These are phyloP conservation scores for Furcasterigmium sp. DNA, from an alignment of 2,329 filamentous ascomycete species.

Conservation along the genomic window DNA sequence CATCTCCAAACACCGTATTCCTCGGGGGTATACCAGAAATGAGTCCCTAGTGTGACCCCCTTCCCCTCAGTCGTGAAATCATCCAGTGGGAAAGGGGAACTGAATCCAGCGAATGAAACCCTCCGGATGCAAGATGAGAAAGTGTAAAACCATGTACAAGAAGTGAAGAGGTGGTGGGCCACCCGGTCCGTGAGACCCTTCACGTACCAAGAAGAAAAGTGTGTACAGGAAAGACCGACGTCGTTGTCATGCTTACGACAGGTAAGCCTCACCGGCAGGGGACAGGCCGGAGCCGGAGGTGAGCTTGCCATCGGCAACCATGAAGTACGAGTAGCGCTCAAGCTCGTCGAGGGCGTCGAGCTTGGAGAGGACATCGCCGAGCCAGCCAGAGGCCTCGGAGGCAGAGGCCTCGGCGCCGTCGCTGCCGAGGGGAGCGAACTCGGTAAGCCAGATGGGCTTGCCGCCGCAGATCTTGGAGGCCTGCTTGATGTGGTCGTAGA, in stretches of 20 bases:
- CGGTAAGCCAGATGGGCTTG: conserved; percentile 57
- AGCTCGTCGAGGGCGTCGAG: conserved; percentile 47
- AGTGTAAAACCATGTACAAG: conserved; percentile 26
- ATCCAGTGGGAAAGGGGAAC: conserved; percentile 9
- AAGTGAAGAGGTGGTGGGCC: conserved; percentile 19
- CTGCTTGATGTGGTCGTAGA: conserved; percentile 48
- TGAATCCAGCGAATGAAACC: conserved; percentile 11
- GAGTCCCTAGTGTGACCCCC: neutral
- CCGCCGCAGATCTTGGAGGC: conserved; percentile 39
- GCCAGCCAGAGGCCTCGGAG: conserved; percentile 36
- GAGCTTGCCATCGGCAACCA: conserved; percentile 37
- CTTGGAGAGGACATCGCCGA: conserved; percentile 40
- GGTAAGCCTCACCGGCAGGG: conserved; percentile 44
- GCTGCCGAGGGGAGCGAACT: conserved; percentile 52
- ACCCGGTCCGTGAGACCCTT: neutral
- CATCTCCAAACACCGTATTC: conserved; percentile 10
- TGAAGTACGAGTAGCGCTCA: conserved; percentile 54
- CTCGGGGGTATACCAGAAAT: neutral
- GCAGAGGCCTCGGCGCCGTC: conserved; percentile 14
- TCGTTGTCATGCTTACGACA: conserved; percentile 19
- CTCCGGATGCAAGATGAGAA: conserved; percentile 16
- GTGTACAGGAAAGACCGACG: conserved; percentile 1
- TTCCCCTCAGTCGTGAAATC: conserved; percentile 3
- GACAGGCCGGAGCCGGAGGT: conserved; percentile 35
- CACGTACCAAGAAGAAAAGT: neutral